phyloP scores from a whole-genome alignment of 2,329 filamentous ascomycete genomes.

The Botrytis byssoidea region DNA sequence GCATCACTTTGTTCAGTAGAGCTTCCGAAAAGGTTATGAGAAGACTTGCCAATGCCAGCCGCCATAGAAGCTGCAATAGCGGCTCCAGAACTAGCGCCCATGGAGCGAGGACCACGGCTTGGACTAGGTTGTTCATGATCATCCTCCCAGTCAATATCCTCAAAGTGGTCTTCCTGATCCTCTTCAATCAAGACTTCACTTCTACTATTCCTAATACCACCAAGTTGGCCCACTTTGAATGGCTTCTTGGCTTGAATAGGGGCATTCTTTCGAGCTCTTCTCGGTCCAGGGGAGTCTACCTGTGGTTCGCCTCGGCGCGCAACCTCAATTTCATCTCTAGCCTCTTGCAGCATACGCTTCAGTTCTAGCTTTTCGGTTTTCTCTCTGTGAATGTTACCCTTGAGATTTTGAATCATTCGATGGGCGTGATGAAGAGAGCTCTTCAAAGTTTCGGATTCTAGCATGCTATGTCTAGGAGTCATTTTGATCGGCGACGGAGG shows the following conservation, averaged over 20 bases:
- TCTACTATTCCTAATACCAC: conserved; percentile 67
- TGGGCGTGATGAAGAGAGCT: conserved; percentile 93
- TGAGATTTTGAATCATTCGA: conserved; percentile 92
- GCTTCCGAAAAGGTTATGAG: conserved; percentile 73
- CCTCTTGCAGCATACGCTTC: conserved; percentile 91
- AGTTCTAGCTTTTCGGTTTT: conserved; percentile 98
- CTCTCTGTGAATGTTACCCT: conserved; percentile 92
- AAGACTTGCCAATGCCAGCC: conserved; percentile 31
- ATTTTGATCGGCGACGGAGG: conserved; percentile 87
- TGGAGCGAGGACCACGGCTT: conserved; percentile 45
- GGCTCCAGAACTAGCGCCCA: conserved; percentile 36
- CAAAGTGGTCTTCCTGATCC: conserved; percentile 42
- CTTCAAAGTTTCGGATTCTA: conserved; percentile 95
- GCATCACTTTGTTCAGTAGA: conserved; percentile 71
- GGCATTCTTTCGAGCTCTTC: conserved; percentile 61
- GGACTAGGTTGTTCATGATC: conserved; percentile 58
- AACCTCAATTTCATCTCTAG: conserved; percentile 79
- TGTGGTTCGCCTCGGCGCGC: conserved; percentile 55
- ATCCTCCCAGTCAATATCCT: conserved; percentile 91
- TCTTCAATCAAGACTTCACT: conserved; percentile 64
- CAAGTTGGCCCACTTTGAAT: conserved; percentile 68
- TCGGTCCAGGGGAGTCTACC: conserved; percentile 47
- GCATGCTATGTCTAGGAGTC: conserved; percentile 82
- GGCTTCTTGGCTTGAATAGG: conserved; percentile 77
- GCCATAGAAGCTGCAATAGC: conserved; percentile 37